A percentile compares a stretch with the other conserved stretches of the same genome.
Evolutionary conservation across 225 moss, liverwort and hornwort genomes (phyloP).

Genomic region (Physcomitrellopsis africana): DNA sequence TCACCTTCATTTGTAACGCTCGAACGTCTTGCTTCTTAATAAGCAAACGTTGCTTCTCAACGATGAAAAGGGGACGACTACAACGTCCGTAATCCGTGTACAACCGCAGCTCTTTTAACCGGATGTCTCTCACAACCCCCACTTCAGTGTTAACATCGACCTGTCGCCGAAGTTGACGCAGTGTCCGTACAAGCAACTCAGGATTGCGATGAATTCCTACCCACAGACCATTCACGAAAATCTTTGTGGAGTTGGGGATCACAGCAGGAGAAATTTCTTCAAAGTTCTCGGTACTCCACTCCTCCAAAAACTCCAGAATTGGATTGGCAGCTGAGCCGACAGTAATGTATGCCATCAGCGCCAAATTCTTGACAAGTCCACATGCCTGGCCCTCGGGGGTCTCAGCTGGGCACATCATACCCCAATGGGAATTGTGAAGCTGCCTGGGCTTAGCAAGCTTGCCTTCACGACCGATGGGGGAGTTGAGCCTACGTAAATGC

Average conservation of each 20-base stretch:
- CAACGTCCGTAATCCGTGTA: slow-evolving; percentile 99
- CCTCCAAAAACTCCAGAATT: slow-evolving; percentile 98
- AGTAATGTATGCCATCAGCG: slow-evolving; percentile 99
- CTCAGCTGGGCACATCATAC: slow-evolving; percentile 99
- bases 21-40: slow-evolving; percentile 96
- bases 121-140: slow-evolving; percentile 97
- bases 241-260: slow-evolving; percentile 97
- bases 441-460: slow-evolving; percentile 99
- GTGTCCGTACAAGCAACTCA: slow-evolving; percentile 89
- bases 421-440: slow-evolving; percentile 99
- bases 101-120: slow-evolving; percentile 90
- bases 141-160: slow-evolving; percentile 98
- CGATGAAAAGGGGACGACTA: slow-evolving; percentile 96
- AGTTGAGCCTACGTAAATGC: slow-evolving; percentile 93
- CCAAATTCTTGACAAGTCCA: slow-evolving; percentile 95
- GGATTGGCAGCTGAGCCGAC: slow-evolving; percentile 97
- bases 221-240: slow-evolving; percentile 98
- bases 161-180: slow-evolving; percentile 94
- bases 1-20: slow-evolving; percentile 89
- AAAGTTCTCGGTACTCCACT: slow-evolving; percentile 99
- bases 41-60: slow-evolving; percentile 92
- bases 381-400: slow-evolving; percentile 99
- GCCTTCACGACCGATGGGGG: slow-evolving; percentile 98
- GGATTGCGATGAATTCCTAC: slow-evolving; percentile 99
- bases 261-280: slow-evolving; percentile 99